phyloP scores from a whole-genome alignment of 208 protist species.

The Acanthamoeba royreba region DNA sequence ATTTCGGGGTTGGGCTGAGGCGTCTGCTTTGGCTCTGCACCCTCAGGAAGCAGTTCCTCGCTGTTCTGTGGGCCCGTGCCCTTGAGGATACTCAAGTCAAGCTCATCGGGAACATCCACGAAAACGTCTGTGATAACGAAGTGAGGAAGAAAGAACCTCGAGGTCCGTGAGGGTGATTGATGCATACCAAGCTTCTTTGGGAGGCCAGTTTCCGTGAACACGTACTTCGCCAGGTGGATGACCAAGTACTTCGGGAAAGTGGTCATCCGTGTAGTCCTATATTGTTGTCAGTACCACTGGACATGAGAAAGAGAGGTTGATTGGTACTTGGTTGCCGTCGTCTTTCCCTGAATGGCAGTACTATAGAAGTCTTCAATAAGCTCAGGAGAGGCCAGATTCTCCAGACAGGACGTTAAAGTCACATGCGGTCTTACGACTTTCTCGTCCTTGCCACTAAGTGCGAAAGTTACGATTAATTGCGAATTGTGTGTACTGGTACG shows the following conservation, averaged over 20 bases:
- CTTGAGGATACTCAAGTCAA: constrained; percentile 57
- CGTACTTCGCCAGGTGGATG: constrained; percentile 70
- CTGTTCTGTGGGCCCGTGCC: constrained; percentile 15
- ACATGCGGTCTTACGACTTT: constrained; percentile 59
- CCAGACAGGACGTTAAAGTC: constrained; percentile 58
- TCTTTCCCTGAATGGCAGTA: constrained; percentile 61
- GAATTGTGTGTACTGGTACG: neutral
- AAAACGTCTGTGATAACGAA: constrained; percentile 53
- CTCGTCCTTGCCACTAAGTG: constrained; percentile 9
- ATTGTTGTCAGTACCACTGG: neutral
- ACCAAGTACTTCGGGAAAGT: constrained; percentile 71
- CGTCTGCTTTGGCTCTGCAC: neutral
- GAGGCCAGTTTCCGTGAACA: constrained; percentile 58
- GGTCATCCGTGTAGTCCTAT: constrained; percentile 53
- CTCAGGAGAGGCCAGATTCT: constrained; percentile 4
- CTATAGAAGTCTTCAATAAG: constrained; percentile 66
- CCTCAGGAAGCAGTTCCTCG: constrained; percentile 66
- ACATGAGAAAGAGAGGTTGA: neutral
- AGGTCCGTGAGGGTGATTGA: neutral
- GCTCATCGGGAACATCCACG: constrained; percentile 65
- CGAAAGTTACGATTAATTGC: neutral
- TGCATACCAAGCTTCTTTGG: constrained; percentile 67
- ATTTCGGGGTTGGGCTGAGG: neutral
- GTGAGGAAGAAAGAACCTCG: too few relatives aligned
- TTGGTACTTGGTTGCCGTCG: constrained; percentile 57